These are phyloP conservation scores for Pestalotiopsis sp. DNA, from an alignment of 2,329 filamentous ascomycete genomes.

Conservation along the genomic window DNA sequence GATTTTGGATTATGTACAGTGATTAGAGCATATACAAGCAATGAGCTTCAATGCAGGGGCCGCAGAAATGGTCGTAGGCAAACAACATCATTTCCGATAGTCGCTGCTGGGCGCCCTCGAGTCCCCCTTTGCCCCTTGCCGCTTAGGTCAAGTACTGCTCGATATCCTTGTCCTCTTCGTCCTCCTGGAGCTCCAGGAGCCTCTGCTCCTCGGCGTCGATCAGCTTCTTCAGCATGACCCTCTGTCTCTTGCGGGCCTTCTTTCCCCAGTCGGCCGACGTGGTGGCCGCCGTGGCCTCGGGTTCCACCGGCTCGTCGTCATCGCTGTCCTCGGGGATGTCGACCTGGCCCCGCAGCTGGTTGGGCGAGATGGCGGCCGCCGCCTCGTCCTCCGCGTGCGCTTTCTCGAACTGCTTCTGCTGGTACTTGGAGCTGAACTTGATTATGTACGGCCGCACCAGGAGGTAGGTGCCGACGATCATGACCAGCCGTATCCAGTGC, in stretches of 20 bases:
- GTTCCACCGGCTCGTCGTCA: conserved; percentile 42
- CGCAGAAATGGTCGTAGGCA: neutral
- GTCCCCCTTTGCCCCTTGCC: neutral
- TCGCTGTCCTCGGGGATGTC: conserved; percentile 55
- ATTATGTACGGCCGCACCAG: conserved; percentile 75
- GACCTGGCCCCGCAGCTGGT: conserved; percentile 60
- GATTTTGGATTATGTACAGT: neutral
- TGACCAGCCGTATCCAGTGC: conserved; percentile 67
- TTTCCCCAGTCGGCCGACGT: conserved; percentile 65
- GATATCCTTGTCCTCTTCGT: conserved; percentile 74
- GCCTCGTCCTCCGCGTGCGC: conserved; percentile 45
- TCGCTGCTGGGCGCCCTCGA: neutral
- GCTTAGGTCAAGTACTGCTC: conserved; percentile 60
- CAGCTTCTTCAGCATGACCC: conserved; percentile 64
- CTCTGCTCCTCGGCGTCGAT: conserved; percentile 63
- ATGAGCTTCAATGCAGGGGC: neutral
- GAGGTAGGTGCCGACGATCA: conserved; percentile 71
- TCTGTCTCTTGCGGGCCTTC: conserved; percentile 68
- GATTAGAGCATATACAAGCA: neutral
- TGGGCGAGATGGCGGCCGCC: conserved; percentile 62
- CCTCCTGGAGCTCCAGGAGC: conserved; percentile 55
- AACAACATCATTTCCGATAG: neutral
- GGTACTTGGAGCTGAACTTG: conserved; percentile 62
- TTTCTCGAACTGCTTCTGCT: conserved; percentile 65
- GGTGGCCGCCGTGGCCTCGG: conserved; percentile 42